Conservation (phyloP, 768 basidiomycete species). For the Saitozyma sp. region DNA sequence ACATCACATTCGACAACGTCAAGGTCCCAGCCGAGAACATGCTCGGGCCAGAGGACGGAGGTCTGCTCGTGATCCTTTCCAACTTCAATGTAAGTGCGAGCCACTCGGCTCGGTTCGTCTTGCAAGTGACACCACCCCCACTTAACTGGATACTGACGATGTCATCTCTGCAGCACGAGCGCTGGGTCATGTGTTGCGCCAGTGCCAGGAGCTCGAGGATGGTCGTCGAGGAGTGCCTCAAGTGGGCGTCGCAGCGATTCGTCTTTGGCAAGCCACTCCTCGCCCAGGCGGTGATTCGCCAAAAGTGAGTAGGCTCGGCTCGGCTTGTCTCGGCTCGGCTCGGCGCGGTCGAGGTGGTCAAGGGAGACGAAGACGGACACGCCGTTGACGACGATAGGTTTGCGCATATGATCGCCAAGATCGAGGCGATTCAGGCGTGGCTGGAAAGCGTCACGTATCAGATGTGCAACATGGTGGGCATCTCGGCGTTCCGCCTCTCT, state of each 20-base stretch:
- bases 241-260: conserved; percentile 86
- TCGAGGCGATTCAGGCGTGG: conserved; percentile 81
- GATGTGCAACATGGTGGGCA: conserved; percentile 73
- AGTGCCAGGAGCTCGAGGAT: conserved; percentile 71
- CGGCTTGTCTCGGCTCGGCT: not conserved
- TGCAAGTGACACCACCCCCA: no score
- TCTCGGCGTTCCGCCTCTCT: no score
- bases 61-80: conserved; percentile 71
- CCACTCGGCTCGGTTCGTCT: not conserved
- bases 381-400: conserved; percentile 51
- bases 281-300: conserved; percentile 80
- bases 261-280: conserved; percentile 82
- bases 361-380: no score
- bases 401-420: conserved; percentile 81
- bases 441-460: conserved; percentile 82
- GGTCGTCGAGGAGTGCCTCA: conserved; percentile 81
- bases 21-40: conserved; percentile 85
- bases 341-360: not conserved
- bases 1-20: conserved; percentile 78
- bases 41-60: conserved; percentile 74
- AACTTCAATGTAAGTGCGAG: conserved; percentile 70
- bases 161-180: conserved; percentile 63
- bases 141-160: not conserved
- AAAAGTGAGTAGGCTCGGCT: conserved; percentile 57
- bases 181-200: conserved; percentile 84